These are phyloP conservation scores for Eucommia ulmoides DNA, from an alignment of 257 asterid genomes.

Conservation along the genomic window DNA sequence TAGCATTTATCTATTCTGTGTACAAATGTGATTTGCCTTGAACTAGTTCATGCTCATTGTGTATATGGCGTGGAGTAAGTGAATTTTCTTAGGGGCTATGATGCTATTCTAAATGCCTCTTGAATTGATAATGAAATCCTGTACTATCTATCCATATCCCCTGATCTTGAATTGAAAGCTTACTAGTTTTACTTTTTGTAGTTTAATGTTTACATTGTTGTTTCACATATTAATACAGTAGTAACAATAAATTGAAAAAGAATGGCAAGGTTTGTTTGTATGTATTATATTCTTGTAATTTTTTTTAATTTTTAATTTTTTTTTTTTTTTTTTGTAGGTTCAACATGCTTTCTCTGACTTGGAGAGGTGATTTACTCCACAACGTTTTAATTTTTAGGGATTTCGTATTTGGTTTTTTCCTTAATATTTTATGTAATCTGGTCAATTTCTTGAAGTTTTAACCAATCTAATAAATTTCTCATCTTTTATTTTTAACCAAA, in stretches of 20 bases:
- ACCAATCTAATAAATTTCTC: too few relatives aligned
- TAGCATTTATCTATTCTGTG: background rate
- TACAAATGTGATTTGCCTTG: background rate
- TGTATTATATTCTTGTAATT: too few relatives aligned
- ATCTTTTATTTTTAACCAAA: too few relatives aligned
- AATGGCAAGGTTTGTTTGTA: too few relatives aligned
- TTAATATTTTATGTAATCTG: too few relatives aligned
- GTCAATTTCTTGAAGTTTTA: too few relatives aligned
- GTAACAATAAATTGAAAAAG: too few relatives aligned
- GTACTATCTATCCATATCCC: background rate
- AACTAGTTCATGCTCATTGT: too few relatives aligned
- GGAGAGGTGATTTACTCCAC: constrained; percentile 52
- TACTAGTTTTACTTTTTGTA: background rate
- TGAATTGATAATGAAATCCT: background rate
- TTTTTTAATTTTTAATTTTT: too few relatives aligned
- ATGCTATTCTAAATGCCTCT: background rate
- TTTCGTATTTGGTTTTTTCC: too few relatives aligned
- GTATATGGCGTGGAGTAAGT: background rate
- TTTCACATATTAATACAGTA: too few relatives aligned
- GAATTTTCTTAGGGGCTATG: background rate
- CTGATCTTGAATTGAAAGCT: background rate
- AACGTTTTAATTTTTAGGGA: too few relatives aligned
- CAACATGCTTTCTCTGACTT: constrained; percentile 67
- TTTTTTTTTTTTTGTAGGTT: constrained; percentile 33
- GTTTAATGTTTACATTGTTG: background rate